These are phyloP conservation scores for Diaporthe caulivora DNA, from an alignment of 2,329 filamentous ascomycete species.

Conservation along the genomic window DNA sequence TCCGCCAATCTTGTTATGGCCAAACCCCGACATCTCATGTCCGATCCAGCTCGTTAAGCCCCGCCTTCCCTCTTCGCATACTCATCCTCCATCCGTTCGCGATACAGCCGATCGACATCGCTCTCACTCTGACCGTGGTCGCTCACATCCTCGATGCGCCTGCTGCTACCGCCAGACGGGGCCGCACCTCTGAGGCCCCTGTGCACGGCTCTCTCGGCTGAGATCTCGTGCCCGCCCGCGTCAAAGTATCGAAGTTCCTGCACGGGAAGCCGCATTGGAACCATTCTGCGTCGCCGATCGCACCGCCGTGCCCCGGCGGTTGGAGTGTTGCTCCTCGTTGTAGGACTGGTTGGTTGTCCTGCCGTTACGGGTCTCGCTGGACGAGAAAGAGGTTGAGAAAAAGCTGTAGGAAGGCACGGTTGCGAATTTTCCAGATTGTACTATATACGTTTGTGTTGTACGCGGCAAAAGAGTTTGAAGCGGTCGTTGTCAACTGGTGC, in stretches of 20 bases:
- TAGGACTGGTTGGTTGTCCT: slow-evolving; percentile 17
- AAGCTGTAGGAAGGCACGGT: slow-evolving; percentile 32
- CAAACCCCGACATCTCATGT: fast-evolving
- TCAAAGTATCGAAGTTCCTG: slow-evolving; percentile 32
- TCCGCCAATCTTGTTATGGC: fast-evolving
- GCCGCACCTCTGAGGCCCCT: slow-evolving; percentile 6
- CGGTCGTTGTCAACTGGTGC: background rate
- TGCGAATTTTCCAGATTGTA: background rate
- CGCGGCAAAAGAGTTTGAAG: fast-evolving
- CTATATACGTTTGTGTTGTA: too few species aligned
- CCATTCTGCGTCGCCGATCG: slow-evolving; percentile 24
- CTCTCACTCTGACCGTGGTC: background rate
- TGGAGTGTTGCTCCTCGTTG: slow-evolving; percentile 32
- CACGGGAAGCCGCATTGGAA: background rate
- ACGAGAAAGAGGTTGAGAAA: slow-evolving; percentile 27
- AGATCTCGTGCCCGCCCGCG: slow-evolving; percentile 23
- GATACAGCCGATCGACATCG: slow-evolving; percentile 49
- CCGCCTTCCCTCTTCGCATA: slow-evolving; percentile 68
- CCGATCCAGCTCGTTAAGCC: slow-evolving; percentile 46
- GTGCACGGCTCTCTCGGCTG: slow-evolving; percentile 4
- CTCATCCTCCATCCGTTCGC: slow-evolving; percentile 67
- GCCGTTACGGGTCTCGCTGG: slow-evolving; percentile 6
- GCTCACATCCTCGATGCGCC: slow-evolving; percentile 32
- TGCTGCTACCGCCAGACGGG: background rate
- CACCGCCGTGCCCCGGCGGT: slow-evolving; percentile 28